Evolutionary conservation across 2,329 filamentous ascomycete species (phyloP).

Genomic region (Hypoxylon sp.): DNA sequence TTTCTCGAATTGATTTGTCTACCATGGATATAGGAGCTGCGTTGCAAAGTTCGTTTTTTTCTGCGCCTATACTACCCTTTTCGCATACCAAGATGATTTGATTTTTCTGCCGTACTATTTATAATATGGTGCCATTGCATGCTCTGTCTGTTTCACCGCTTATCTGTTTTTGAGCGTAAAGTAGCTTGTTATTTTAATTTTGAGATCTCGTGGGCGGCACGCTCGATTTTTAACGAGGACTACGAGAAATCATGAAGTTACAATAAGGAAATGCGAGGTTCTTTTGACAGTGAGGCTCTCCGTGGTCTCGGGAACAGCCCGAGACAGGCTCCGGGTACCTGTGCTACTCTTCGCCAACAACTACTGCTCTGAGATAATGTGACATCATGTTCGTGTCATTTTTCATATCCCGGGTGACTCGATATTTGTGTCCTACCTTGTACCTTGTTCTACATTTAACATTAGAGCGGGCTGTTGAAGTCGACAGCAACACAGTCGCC

Average conservation of each 20-base stretch:
- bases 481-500: not conserved
- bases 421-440: not conserved
- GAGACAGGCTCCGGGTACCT: conserved; percentile 27
- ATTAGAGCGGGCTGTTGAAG: not conserved
- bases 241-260: conserved; percentile 21
- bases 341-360: conserved; percentile 18
- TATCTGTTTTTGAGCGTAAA: conserved; percentile 16
- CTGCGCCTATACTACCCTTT: conserved; percentile 34
- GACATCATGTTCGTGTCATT: not conserved
- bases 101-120: conserved; percentile 21
- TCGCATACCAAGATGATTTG: conserved; percentile 30
- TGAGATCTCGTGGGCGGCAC: conserved; percentile 8
- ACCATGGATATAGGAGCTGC: conserved; percentile 38
- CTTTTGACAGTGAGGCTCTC: conserved; percentile 32
- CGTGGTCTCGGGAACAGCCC: conserved; percentile 30
- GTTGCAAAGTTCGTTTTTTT: conserved; percentile 26
- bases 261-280: not conserved
- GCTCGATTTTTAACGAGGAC: conserved; percentile 4
- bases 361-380: not conserved
- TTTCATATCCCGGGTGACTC: not conserved
- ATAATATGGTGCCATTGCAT: conserved; percentile 5
- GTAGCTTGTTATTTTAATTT: conserved; percentile 16
- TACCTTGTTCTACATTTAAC: not conserved
- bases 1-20: conserved; percentile 25
- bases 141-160: not conserved